Conservation (phyloP, 2,329 filamentous ascomycete species). For the Madurella fahalii region DNA sequence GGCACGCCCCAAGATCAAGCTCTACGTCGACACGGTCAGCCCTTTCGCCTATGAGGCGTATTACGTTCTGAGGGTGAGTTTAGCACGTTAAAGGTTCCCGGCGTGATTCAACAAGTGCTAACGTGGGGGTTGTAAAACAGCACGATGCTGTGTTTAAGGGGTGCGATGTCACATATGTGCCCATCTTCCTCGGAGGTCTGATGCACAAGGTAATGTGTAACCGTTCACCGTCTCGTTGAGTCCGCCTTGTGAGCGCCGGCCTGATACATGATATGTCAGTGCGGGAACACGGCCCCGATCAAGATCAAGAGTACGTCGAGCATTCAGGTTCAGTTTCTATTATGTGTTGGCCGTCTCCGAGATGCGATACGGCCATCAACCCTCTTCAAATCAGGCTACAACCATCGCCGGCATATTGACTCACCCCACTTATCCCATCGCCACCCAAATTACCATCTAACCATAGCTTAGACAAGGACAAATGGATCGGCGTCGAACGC, state of each 20-base stretch:
- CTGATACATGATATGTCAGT: conserved; percentile 18
- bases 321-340: neutral
- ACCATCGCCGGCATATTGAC: neutral
- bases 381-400: neutral
- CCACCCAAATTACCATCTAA: neutral
- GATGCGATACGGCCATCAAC: neutral
- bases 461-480: conserved; percentile 33
- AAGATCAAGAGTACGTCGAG: conserved; percentile 35
- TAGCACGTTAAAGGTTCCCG: too few species aligned
- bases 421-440: neutral
- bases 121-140: conserved; percentile 19
- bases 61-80: conserved; percentile 36
- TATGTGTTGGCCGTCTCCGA: too few species aligned
- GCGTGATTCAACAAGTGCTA: too few species aligned
- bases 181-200: conserved; percentile 37
- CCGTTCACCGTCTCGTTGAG: neutral
- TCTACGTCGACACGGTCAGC: conserved; percentile 39
- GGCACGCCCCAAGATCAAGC: conserved; percentile 31
- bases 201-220: conserved; percentile 32
- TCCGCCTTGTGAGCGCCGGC: neutral
- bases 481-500: conserved; percentile 35
- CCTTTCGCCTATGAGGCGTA: conserved; percentile 39
- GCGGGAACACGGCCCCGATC: conserved; percentile 35
- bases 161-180: conserved; percentile 34
- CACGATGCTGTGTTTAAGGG: conserved; percentile 30